Evolutionary conservation across 1,139 yeast species (phyloP), one percentile per base, ranked within the genome.

Genomic region (Taiozyma sp.): DNA sequence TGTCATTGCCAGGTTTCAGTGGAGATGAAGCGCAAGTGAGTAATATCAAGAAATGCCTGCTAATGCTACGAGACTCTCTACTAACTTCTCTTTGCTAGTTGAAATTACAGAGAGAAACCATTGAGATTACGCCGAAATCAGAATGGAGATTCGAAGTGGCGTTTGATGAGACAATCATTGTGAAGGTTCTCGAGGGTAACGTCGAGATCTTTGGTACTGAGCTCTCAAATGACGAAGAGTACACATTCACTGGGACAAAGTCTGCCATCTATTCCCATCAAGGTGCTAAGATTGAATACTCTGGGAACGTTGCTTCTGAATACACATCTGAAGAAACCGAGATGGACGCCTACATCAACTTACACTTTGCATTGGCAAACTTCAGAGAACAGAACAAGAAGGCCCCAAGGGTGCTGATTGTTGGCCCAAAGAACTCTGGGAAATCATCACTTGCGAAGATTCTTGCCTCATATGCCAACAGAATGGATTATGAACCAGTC

Each of bases 131-230:
- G 0, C 70, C 75, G 4, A 72, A 74, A 23, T 70, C 79, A n/a
- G 97, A 91, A 70, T 92, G 97, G 97, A 74, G 96, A 54, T 78
- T 90, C 53, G 96, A 90, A 63, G 81, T 89, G 3, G 84, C 83
- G 0, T 73, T 78, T 55, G 83, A 78, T 48, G 72, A 82, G 8
- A 74, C 74, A 39, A 64, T 91, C 46, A 74, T 74, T n/a, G 64
- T 90, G 38, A 82, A 76, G 66, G 65, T 76, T 12, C 56, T 70
- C 4, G 71, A 74, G 8, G 99, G 99, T 2, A 76, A 84, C 2
- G 97, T 89, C 2, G 99, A 93, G 69, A 78, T 92, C 22, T 90
- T 87, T 69, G 99, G 99, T 27, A 90, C 97, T 3, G 99, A 93
- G 65, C 76, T 93, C 36, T 89, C 97, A 3, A 72, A 76, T 38